phyloP scores from a whole-genome alignment of 208 protist species.

The Trichomonas vaginalis region DNA sequence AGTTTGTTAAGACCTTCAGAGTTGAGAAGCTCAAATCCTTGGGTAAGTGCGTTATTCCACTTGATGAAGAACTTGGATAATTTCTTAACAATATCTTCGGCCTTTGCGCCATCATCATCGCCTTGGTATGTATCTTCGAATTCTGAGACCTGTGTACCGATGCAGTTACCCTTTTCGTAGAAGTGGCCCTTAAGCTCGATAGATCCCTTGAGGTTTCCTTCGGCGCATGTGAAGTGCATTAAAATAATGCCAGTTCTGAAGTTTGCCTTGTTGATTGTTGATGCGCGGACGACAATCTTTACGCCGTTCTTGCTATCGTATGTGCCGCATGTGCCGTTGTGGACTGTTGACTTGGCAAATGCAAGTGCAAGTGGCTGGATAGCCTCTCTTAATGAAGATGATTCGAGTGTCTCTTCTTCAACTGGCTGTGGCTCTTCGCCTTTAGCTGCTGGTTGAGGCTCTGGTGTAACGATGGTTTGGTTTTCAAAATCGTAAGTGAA shows the following conservation, averaged over 20 bases:
- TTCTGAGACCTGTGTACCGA: neutral
- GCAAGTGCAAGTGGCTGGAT: neutral
- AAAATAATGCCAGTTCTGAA: neutral
- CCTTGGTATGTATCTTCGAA: neutral
- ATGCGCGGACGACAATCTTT: neutral
- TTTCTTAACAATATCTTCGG: neutral
- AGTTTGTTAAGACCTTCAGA: neutral
- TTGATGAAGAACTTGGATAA: neutral
- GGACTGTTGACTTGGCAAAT: neutral
- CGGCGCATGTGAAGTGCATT: neutral
- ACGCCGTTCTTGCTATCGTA: neutral
- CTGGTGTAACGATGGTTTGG: neutral
- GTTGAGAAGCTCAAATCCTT: neutral
- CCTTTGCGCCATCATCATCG: neutral
- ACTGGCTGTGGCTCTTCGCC: neutral
- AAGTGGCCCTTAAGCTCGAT: neutral
- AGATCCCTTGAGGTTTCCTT: neutral
- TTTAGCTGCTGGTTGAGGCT: neutral
- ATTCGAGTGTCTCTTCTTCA: neutral
- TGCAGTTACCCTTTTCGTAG: slow-evolving; percentile 5
- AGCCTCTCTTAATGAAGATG: neutral
- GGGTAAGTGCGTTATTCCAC: neutral
- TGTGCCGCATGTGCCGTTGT: neutral
- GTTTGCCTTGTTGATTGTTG: slow-evolving; percentile 1
- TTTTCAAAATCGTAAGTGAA: neutral